Evolutionary conservation across 1,284 basidiomycete genomes (phyloP).

Genomic region (Ustilago nuda): DNA sequence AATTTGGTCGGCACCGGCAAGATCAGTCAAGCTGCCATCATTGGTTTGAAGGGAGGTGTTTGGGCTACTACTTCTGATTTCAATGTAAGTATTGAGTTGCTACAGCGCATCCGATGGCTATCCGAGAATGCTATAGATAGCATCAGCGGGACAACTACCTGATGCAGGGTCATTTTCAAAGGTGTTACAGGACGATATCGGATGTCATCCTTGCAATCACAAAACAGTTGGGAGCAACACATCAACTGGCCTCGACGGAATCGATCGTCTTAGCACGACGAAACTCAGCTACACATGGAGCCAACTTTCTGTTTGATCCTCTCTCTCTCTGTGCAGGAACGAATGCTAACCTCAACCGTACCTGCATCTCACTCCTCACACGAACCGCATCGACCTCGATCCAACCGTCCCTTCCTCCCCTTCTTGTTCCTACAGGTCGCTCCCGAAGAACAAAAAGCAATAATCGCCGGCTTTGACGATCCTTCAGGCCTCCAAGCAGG

Average conservation of each 20-base stretch:
- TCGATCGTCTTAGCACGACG: too few relatives aligned
- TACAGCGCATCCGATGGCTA: too few relatives aligned
- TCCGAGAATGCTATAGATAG: background rate
- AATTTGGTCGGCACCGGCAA: slow-evolving; percentile 84
- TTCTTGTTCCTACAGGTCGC: slow-evolving; percentile 74
- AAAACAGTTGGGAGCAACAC: too few relatives aligned
- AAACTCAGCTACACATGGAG: too few relatives aligned
- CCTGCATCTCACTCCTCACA: background rate
- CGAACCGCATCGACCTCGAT: background rate
- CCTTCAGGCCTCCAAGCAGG: slow-evolving; percentile 71
- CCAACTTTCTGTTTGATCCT: too few relatives aligned
- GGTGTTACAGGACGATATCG: too few relatives aligned
- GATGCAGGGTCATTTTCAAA: too few relatives aligned
- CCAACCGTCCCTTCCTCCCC: background rate
- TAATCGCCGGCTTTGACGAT: slow-evolving; percentile 75
- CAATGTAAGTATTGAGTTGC: slow-evolving; percentile 73
- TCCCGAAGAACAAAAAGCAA: slow-evolving; percentile 79
- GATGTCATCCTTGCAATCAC: too few relatives aligned
- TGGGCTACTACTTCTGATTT: slow-evolving; percentile 86
- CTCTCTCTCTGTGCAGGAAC: too few relatives aligned
- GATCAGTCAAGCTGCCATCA: slow-evolving; percentile 82
- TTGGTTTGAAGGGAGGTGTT: slow-evolving; percentile 85
- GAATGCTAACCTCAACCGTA: too few relatives aligned
- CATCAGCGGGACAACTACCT: background rate
- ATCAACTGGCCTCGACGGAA: too few relatives aligned